These are phyloP conservation scores for Penicillium tannophilum DNA, from an alignment of 495 filamentous ascomycete genomes.

Conservation along the genomic window DNA sequence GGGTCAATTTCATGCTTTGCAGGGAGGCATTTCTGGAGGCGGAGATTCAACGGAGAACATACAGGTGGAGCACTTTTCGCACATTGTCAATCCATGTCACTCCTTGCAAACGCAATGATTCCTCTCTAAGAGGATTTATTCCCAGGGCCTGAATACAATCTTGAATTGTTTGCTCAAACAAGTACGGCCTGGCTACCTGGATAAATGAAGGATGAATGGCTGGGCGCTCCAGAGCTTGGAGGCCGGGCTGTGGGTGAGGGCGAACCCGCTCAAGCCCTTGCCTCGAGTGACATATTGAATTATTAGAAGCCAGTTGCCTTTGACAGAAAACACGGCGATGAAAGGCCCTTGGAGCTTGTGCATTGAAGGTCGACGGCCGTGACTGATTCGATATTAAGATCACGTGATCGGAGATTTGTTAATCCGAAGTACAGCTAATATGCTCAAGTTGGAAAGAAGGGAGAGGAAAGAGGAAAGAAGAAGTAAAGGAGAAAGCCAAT, in stretches of 20 bases:
- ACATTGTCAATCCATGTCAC: constrained; percentile 81
- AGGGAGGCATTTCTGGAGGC: constrained; percentile 2
- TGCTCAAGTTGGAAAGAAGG: not conserved
- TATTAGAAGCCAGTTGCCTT: not conserved
- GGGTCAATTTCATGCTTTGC: constrained; percentile 16
- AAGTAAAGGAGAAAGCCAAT: not conserved
- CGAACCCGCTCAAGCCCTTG: constrained; percentile 22
- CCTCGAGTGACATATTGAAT: constrained; percentile 12
- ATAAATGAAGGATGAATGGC: constrained; percentile 73
- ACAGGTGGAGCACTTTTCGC: constrained; percentile 71
- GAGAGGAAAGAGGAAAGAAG: not conserved
- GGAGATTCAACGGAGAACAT: constrained; percentile 23
- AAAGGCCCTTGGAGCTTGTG: not conserved
- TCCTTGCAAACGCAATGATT: constrained; percentile 70
- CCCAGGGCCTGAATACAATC: constrained; percentile 57
- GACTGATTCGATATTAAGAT: constrained; percentile 6
- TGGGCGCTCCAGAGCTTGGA: constrained; percentile 29
- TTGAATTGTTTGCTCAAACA: constrained; percentile 64
- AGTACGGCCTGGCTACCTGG: constrained; percentile 67
- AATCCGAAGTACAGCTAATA: constrained; percentile 8
- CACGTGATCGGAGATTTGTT: constrained; percentile 13
- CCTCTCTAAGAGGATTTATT: constrained; percentile 63
- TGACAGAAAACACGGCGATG: not conserved
- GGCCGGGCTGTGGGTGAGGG: constrained; percentile 15
- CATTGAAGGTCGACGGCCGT: not conserved